phyloP scores from a whole-genome alignment of 2,329 filamentous ascomycete genomes.

The Amesomyces nigricolor region DNA sequence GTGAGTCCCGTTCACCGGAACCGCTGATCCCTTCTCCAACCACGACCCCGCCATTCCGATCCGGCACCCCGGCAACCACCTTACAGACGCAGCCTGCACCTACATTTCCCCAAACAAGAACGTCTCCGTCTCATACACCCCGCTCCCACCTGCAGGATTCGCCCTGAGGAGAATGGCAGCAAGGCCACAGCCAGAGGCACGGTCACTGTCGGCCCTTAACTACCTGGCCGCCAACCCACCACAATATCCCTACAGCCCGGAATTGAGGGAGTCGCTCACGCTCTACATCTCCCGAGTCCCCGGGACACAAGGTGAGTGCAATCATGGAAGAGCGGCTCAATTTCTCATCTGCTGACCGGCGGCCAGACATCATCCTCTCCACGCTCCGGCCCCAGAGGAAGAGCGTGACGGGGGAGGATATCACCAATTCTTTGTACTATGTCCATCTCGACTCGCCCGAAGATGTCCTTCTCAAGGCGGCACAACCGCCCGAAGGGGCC shows the following conservation, averaged over 20 bases:
- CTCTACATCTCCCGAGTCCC: constrained; percentile 93
- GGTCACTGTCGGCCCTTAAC: constrained; percentile 74
- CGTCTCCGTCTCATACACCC: too few relatives aligned
- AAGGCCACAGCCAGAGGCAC: constrained; percentile 59
- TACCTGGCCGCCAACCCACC: constrained; percentile 80
- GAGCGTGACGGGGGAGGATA: constrained; percentile 81
- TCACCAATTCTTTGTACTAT: constrained; percentile 85
- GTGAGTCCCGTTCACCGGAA: too few relatives aligned
- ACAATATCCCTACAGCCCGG: constrained; percentile 72
- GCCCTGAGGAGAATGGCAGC: constrained; percentile 14
- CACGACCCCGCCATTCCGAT: too few relatives aligned
- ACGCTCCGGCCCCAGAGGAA: constrained; percentile 84
- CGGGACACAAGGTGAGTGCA: constrained; percentile 68
- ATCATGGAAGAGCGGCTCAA: neutral
- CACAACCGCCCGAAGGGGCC: constrained; percentile 25
- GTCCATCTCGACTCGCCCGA: constrained; percentile 68
- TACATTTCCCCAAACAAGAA: too few relatives aligned
- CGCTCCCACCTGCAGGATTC: too few relatives aligned
- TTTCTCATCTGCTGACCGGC: constrained; percentile 14
- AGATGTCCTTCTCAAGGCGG: constrained; percentile 40
- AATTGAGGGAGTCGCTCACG: constrained; percentile 64
- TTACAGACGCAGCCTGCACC: too few relatives aligned
- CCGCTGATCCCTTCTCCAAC: too few relatives aligned
- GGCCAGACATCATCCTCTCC: constrained; percentile 80
- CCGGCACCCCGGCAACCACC: too few relatives aligned